Evolutionary conservation across 1,139 yeast genomes (phyloP), one percentile per base, ranked within the genome.

Genomic region (Taphrina flavorubra): DNA sequence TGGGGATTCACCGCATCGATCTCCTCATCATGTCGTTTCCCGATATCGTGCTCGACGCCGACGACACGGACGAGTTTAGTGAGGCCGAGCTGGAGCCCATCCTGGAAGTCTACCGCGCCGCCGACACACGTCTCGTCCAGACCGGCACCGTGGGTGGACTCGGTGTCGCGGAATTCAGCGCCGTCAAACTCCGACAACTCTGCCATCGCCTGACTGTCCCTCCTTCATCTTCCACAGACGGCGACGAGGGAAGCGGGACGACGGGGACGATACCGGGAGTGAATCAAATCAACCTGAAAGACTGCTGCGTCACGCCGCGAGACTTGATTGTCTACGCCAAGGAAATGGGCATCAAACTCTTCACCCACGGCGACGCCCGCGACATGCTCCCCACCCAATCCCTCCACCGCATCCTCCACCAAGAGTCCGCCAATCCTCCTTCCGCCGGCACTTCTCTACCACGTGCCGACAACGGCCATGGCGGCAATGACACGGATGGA

Each of bases 231-330:
- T 25, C 31, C 31, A 25, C 31, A 25, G 31, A 25, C 31, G 31
- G 31, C 31, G 31, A 25, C 31, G 31, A 25, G 31, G 31, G 4
- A 25, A 25, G 31, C 31, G 31, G 31, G 31, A 25, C 31, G 31
- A 25, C 31, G 4, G 31, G 31, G 31, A 25, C 31, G 31, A 16
- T 25, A 37, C 68, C 68, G 7, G 20, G 34, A 16, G 68, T 65
- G 44, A 49, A 65, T 25, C 68, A 72, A 53, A 72, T 72, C 62
- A 72, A 72, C 42, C 69, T 71, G 42, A 69, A 70, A 37, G 73
- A 72, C 56, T 72, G 74, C 69, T 72, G 74, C 58, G 73, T 71
- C 46, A 61, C 72, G 25, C 74, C 74, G n/a, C 72, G 72, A n/a
- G 72, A 72, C 51, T 34, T 72, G 42, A 63, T 72, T 13, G 31